Base-by-base conservation (phyloP, 139 green algal species). In the Chlorella sp. region DNA sequence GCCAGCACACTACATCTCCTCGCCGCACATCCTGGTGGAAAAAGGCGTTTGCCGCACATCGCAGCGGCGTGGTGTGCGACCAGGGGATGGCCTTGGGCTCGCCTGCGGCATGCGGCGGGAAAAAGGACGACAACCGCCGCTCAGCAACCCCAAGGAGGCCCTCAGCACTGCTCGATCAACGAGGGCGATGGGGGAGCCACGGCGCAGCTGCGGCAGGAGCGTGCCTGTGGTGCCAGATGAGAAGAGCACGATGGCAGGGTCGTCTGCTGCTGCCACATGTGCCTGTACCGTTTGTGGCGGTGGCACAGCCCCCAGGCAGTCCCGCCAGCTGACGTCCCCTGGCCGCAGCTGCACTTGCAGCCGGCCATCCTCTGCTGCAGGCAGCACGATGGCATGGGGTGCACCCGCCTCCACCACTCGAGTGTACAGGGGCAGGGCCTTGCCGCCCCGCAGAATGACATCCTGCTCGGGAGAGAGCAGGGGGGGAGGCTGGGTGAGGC, bases 61-160 rank as follows among this genome's bases (percentile, higher is more conserved):
- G 90, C 26, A 99, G 83, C 0, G 96, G 95, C 0, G 96, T 98
- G 21, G 93, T 41, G 78, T 98, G 95, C 0, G 88, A 95, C 94
- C 94, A 99, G 5, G 94, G 91, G 26, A 99, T 98, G 67, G 95
- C 95, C 86, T 99, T 99, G 68, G 96, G 97, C 71, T 96, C 92
- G 17, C 94, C 94, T 96, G 87, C 70, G 38, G n/a, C 18, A 17
- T 7, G 30, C 3, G 13, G 11, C 11, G 44, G 44, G 44, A 51
- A 9, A 51, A 51, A 51, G 44, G 44, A n/a, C n/a, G n/a, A n/a
- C n/a, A n/a, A n/a, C n/a, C n/a, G n/a, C n/a, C n/a, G n/a, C n/a
- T n/a, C n/a, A n/a, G n/a, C n/a, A n/a, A n/a, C n/a, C n/a, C n/a
- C n/a, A n/a, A n/a, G n/a, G n/a, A n/a, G n/a, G n/a, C n/a, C n/a